Evolutionary conservation across 192 early-diverging fungal species (phyloP).

Genomic region (Umbelopsis vinacea): DNA sequence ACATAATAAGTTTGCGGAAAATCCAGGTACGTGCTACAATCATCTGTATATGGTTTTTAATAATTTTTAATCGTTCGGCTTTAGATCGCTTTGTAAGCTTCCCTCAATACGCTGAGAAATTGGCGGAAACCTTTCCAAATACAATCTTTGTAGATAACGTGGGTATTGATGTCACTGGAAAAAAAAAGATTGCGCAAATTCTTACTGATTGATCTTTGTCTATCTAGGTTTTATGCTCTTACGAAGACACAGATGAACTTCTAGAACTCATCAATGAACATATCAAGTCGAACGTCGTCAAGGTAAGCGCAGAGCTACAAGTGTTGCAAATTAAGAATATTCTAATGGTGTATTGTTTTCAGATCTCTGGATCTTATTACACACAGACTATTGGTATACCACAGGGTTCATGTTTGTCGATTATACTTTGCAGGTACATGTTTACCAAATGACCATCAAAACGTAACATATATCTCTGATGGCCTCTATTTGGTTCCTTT

Average conservation of each 20-base stretch:
- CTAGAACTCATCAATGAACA: slow-evolving; percentile 63
- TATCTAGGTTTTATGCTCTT: slow-evolving; percentile 9
- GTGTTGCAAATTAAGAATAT: not conserved
- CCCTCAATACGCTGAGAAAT: slow-evolving; percentile 23
- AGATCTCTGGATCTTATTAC: slow-evolving; percentile 61
- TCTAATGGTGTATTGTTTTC: not conserved
- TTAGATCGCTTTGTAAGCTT: slow-evolving; percentile 51
- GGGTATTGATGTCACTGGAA: not conserved
- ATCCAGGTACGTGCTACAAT: not conserved
- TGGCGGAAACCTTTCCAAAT: slow-evolving; percentile 21
- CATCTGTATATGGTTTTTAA: not conserved
- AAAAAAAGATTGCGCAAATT: too few relatives aligned
- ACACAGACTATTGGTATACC: slow-evolving; percentile 83
- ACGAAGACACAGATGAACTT: slow-evolving; percentile 53
- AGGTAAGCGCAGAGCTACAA: slow-evolving; percentile 26
- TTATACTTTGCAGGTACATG: slow-evolving; percentile 80
- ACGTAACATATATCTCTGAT: not conserved
- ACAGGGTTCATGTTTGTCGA: slow-evolving; percentile 88
- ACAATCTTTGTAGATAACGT: slow-evolving; percentile 25
- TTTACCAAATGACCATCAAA: not conserved
- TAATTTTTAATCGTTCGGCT: not conserved
- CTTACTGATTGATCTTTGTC: too few relatives aligned
- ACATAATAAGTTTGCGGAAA: slow-evolving; percentile 38
- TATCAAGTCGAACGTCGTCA: slow-evolving; percentile 68
- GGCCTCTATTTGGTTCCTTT: not conserved